phyloP scores from a whole-genome alignment of 2,329 filamentous ascomycete species.

The Apiospora koreana region DNA sequence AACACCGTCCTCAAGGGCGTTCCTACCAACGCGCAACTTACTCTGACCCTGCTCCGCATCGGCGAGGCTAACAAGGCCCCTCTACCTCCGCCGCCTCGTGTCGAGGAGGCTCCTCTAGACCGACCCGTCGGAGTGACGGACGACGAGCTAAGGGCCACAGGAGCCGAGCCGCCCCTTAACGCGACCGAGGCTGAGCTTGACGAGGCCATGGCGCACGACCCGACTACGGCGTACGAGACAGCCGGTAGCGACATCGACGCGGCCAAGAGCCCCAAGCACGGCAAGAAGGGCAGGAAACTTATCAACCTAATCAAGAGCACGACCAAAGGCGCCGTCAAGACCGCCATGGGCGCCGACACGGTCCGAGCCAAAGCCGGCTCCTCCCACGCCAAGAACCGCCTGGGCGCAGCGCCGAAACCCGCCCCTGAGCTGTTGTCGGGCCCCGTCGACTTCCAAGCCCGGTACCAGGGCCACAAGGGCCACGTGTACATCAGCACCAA shows the following conservation, averaged over 20 bases:
- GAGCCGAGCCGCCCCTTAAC: conserved; percentile 51
- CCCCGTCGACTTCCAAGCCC: conserved; percentile 74
- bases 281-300: conserved; percentile 47
- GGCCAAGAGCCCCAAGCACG: conserved; percentile 43
- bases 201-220: conserved; percentile 55
- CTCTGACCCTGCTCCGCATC: conserved; percentile 77
- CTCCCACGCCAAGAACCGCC: conserved; percentile 65
- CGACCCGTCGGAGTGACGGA: conserved; percentile 42
- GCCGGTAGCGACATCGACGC: conserved; percentile 44
- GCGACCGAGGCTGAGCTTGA: conserved; percentile 68
- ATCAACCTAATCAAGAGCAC: conserved; percentile 69
- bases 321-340: conserved; percentile 71
- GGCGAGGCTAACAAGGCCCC: conserved; percentile 82
- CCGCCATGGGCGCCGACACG: conserved; percentile 70
- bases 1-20: conserved; percentile 80
- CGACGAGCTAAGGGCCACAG: conserved; percentile 50
- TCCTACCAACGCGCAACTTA: conserved; percentile 83
- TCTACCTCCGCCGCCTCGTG: conserved; percentile 59
- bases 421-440: conserved; percentile 51
- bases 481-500: conserved; percentile 68
- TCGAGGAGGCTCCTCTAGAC: conserved; percentile 36
- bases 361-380: conserved; percentile 66
- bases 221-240: conserved; percentile 33
- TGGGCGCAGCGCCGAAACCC: conserved; percentile 63
- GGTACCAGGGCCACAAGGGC: conserved; percentile 71